Percentiles rank a stretch among this genome's conserved stretches.
phyloP scores from a whole-genome alignment of 2,329 filamentous ascomycete genomes.

The Alternaria atra region DNA sequence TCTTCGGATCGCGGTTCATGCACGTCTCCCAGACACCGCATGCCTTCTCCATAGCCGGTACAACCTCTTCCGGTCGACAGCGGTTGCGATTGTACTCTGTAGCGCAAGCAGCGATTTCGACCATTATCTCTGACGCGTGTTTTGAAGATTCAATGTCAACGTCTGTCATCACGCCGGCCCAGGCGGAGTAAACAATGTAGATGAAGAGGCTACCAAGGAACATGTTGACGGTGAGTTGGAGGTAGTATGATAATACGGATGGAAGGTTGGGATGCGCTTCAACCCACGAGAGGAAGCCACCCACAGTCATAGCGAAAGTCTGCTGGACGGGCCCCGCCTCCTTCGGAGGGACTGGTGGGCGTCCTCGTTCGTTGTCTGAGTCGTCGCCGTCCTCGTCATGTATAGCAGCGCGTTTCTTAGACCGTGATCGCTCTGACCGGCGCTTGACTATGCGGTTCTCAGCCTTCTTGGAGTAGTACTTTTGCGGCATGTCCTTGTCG shows the following conservation, averaged over 20 bases:
- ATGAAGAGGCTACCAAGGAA: slow-evolving; percentile 65
- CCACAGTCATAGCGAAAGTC: slow-evolving; percentile 45
- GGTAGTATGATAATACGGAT: slow-evolving; percentile 71
- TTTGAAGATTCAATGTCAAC: slow-evolving; percentile 76
- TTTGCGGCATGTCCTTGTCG: slow-evolving; percentile 29
- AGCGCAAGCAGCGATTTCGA: slow-evolving; percentile 77
- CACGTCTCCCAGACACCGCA: slow-evolving; percentile 87
- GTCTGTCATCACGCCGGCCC: slow-evolving; percentile 76
- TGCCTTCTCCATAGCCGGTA: slow-evolving; percentile 75
- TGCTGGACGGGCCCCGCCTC: slow-evolving; percentile 23
- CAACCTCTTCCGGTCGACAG: slow-evolving; percentile 71
- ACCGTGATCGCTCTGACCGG: slow-evolving; percentile 27
- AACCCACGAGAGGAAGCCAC: slow-evolving; percentile 67
- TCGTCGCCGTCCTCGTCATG: slow-evolving; percentile 35
- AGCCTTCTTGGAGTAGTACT: slow-evolving; percentile 47
- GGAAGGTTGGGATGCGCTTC: slow-evolving; percentile 72
- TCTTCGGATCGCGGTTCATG: slow-evolving; percentile 83
- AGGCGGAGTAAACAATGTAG: slow-evolving; percentile 75
- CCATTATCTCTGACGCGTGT: slow-evolving; percentile 72
- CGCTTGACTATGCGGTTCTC: slow-evolving; percentile 53
- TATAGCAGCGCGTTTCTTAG: slow-evolving; percentile 36
- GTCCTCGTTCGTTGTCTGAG: slow-evolving; percentile 32
- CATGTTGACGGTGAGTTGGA: slow-evolving; percentile 72
- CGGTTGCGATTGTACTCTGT: slow-evolving; percentile 78
- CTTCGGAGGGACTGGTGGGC: slow-evolving; percentile 1